Base-by-base conservation (phyloP, 257 asterid species). In the Solanum tarapatanum region DNA sequence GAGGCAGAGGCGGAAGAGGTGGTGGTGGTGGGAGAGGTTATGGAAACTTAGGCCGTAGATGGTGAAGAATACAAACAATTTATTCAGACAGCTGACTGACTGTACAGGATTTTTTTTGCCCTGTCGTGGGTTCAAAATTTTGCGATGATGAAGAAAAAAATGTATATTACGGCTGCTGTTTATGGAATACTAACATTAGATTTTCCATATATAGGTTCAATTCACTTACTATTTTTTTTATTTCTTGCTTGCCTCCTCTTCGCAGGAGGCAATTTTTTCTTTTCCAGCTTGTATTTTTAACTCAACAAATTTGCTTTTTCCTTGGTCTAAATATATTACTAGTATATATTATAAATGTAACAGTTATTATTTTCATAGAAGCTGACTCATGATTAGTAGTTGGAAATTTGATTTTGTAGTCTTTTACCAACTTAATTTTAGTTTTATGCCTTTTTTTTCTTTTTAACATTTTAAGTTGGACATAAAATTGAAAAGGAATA, bases 21-120 rank as follows among this genome's bases (percentile, higher is more conserved):
- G 84, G 87, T 68, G 89, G 95, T 17, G 90, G 95, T 17, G 76
- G 89, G 72, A 87, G 90, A 87, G 91, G 90, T 35, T 87, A 90
- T 11, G 91, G 93, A 13, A 83, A 66, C 79, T 85, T 77, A 66
- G 84, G 84, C 89, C 89, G 91, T 45, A 94, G 84, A 86, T 95
- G 98, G 97, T 94, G 93, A 94, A 88, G 82, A 14, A 4, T 58
- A 7, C 21, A 43, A 4, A 69, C 3, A 4, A 4, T 21, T 35
- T 24, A 84, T 39, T 30, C 36, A 51, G 35, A 72, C 19, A 68
- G 62, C 45, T 69, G 68, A 77, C 37, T 26, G 66, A 79, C 60
- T 79, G 66, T 79, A 43, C 8, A 80, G 39, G 28, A 4, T 43
- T 14, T 24, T 7, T 33, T 60, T 75, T 23, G 12, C 76, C 84